Base-by-base conservation (phyloP, 2,329 filamentous ascomycete genomes). In the Ophiostoma angusticollis region DNA sequence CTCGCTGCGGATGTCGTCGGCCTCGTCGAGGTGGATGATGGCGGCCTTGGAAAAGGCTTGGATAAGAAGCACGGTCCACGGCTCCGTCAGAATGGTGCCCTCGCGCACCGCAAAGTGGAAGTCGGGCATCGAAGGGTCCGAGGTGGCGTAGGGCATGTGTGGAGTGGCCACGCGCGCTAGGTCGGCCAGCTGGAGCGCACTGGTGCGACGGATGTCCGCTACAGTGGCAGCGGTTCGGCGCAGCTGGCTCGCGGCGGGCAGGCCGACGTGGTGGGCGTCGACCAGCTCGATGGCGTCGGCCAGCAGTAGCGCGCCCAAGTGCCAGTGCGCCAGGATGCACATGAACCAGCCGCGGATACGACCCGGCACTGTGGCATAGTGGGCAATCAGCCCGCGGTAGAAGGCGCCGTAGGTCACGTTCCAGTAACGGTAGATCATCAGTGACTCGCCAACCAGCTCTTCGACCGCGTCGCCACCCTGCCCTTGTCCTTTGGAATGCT, bases 321-420 rank as follows among this genome's bases (percentile, higher is more conserved):
- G 68, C 65, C 71, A 77, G 45, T 76, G 73, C 0, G 66, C 68
- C 0, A 64, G 58, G 18, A 77, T 61, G 37, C 71, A 67, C 12
- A 73, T 62, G 43, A 74, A 75, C 72, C 72, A 77, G 30, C 70
- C 71, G 48, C 72, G 70, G 5, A 76, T 63, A 12, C 67, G 67
- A 9, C 64, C 49, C 1, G 70, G 68, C 1, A 76, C 60, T 1
- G 53, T 48, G 23, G 67, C 58, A 42, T 72, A 70, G 42, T 69
- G 54, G 3, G 59, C 54, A 11, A 72, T 56, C 28, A 71, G 64
- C 42, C 72, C 68, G 13, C 58, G 51, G 47, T 73, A 68, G 46
- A 76, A 70, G 1, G 58, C 58, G 1, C 62, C 63, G 45, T 74
- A 72, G 0, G 62, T 60, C 17, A 52, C 49, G 40, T 70, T 66